Conservation (phyloP, 2,329 filamentous ascomycete species). For the Byssochlamys sp. region DNA sequence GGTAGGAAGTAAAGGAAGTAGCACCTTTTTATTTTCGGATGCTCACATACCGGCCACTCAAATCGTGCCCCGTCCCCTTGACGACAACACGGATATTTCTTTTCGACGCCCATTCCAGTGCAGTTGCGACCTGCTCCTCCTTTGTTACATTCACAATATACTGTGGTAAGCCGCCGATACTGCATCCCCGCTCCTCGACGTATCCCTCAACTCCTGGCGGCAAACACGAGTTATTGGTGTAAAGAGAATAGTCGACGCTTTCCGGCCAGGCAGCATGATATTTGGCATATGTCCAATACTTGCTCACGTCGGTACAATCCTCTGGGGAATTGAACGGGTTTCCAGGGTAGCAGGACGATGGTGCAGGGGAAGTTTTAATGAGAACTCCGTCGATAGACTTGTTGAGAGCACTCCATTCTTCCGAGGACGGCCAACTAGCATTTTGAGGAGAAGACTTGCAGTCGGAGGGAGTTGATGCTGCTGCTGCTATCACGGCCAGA, state of each 20-base stretch:
- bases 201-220: conserved; percentile 18
- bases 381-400: conserved; percentile 13
- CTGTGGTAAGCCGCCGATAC: conserved; percentile 18
- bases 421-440: conserved; percentile 9
- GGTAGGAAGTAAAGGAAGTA: neutral
- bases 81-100: conserved; percentile 17
- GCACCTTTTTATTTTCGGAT: too few relatives aligned
- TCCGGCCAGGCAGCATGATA: conserved; percentile 25
- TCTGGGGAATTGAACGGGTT: conserved; percentile 17
- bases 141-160: conserved; percentile 27
- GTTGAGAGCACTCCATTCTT: conserved; percentile 16
- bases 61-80: conserved; percentile 12
- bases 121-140: conserved; percentile 18
- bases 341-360: conserved; percentile 22
- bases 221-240: conserved; percentile 25
- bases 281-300: conserved; percentile 19
- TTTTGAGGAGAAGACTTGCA: too few relatives aligned
- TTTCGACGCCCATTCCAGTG: conserved; percentile 15
- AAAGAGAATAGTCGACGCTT: conserved; percentile 20
- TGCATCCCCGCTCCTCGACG: conserved; percentile 15
- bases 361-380: conserved; percentile 15
- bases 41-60: conserved; percentile 12
- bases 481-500: too few relatives aligned
- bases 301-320: conserved; percentile 15
- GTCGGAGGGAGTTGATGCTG: too few relatives aligned